Base-by-base conservation (phyloP, 805 yeast genomes). In the Starmera dryadoides region DNA sequence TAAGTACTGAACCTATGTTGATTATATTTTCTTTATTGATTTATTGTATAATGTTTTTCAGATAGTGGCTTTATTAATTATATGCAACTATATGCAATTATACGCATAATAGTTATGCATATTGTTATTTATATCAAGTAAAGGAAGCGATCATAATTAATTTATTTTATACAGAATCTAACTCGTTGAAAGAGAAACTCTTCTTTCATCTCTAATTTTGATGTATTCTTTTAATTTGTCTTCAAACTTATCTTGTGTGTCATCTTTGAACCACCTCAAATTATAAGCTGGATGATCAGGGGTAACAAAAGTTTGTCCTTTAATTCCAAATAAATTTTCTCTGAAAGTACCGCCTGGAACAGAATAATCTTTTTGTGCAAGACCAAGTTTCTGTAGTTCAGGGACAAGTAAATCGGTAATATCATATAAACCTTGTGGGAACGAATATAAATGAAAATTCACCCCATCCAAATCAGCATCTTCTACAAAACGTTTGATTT, bases 401-500 rank as follows among this genome's bases (percentile, higher is more conserved):
- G 67, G 67, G 21, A 62, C 37, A 34, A 63, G 43, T 20, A 39
- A 45, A 18, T 63, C 58, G 21, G 62, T 61, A 22, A 64, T 40
- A 7, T 64, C 67, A 42, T 64, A 64, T 38, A 59, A 61, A 6
- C 63, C 43, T 3, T 56, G 60, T 12, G 70, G 71, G 7, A 55
- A 42, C 12, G 58, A 43, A 6, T 65, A 57, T 41, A 64, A 60
- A 4, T 61, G 56, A 30, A 66, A 50, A 39, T 66, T 66, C 46
- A 66, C 64, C 1, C 71, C 71, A 40, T 66, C 71, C 14, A 66
- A 56, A 33, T 59, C 66, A 11, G 63, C 53, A 12, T 53, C 45
- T 7, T 60, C 62, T 6, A 61, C 62, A 68, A 69, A 63, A 4
- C 12, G n/a, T 25, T 25, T n/a, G 12, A 25, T 25, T 34, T 55